Conservation (phyloP, 108 stramenopile genomes). For the Cyclotella kingstonii region DNA sequence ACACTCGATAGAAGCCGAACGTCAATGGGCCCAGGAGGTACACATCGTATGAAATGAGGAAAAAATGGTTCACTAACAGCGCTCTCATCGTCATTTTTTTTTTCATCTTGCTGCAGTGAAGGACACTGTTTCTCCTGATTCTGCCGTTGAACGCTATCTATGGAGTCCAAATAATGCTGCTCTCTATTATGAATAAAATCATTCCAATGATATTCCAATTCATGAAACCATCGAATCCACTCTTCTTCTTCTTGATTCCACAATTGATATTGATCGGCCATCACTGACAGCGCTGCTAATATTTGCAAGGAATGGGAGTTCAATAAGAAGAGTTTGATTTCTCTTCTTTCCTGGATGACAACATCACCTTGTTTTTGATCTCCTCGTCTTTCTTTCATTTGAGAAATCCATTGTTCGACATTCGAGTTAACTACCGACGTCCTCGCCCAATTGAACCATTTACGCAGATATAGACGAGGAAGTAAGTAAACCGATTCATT, state of each 20-base stretch:
- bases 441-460: slow-evolving; percentile 72
- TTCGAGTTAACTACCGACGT: slow-evolving; percentile 1
- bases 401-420: slow-evolving; percentile 30
- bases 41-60: neutral
- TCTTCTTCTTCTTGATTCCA: slow-evolving; percentile 8
- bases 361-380: neutral
- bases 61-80: neutral
- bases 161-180: no score
- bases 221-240: slow-evolving; percentile 9
- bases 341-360: neutral
- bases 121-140: slow-evolving; percentile 27
- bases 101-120: slow-evolving; percentile 24
- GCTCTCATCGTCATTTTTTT: slow-evolving; percentile 22
- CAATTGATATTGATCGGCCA: slow-evolving; percentile 36
- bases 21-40: slow-evolving; percentile 72
- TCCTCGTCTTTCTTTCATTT: neutral
- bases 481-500: slow-evolving; percentile 54
- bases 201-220: slow-evolving; percentile 9
- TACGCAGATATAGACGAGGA: slow-evolving; percentile 53
- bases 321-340: neutral
- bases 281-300: slow-evolving; percentile 29
- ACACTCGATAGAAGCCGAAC: slow-evolving; percentile 44
- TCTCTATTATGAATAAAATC: slow-evolving; percentile 8
- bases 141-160: no score
- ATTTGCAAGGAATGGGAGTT: slow-evolving; percentile 5